These are phyloP conservation scores for Dendrobium catenatum DNA, from an alignment of 106 monocot species.

Conservation along the genomic window DNA sequence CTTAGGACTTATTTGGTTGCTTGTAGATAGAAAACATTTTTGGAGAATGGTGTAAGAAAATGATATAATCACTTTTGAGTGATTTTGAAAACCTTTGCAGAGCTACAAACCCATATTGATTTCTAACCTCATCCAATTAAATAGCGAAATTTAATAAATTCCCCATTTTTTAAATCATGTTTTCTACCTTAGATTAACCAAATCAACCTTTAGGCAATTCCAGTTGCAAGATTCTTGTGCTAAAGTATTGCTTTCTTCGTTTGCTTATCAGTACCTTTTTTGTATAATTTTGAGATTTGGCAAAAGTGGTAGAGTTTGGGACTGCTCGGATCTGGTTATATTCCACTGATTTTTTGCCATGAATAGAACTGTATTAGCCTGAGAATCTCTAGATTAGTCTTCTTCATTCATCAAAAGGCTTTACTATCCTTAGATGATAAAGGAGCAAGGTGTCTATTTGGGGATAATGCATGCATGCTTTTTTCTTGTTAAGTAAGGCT, in stretches of 20 bases:
- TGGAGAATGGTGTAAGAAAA: background rate
- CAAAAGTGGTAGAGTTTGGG: background rate
- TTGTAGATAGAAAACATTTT: background rate
- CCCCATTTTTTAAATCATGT: background rate
- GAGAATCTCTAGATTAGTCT: background rate
- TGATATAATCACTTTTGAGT: background rate
- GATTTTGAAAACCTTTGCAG: background rate
- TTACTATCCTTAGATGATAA: background rate
- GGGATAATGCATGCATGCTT: constrained; percentile 4
- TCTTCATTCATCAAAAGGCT: background rate
- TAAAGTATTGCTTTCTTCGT: background rate
- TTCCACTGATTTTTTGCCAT: background rate
- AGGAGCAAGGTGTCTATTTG: background rate
- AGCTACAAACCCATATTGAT: background rate
- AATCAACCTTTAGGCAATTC: background rate
- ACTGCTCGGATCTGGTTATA: background rate
- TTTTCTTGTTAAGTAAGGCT: background rate
- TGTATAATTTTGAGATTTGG: background rate
- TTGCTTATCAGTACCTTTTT: background rate
- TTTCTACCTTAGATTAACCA: background rate
- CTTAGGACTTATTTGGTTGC: background rate
- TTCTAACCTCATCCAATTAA: background rate
- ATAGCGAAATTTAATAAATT: background rate
- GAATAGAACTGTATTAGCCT: background rate
- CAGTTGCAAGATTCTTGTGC: background rate